Evolutionary conservation across 192 early-diverging fungal genomes (phyloP).

Genomic region (Coemansia aciculifera): DNA sequence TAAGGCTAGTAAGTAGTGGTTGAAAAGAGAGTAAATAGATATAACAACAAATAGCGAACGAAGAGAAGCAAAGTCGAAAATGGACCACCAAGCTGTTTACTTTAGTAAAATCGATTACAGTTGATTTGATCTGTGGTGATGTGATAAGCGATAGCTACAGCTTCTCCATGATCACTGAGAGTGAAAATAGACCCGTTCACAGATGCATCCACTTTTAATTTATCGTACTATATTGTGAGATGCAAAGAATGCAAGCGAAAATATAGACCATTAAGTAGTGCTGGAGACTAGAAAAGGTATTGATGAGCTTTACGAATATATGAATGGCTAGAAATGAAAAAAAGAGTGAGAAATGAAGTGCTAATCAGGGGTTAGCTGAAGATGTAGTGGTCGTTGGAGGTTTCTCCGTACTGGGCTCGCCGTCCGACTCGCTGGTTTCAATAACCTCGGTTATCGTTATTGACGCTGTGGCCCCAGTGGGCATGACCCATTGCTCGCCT

Average conservation of each 20-base stretch:
- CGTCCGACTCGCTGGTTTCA: not conserved
- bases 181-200: too few species aligned
- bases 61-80: not conserved
- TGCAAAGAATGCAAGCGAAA: too few species aligned
- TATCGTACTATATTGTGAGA: not conserved
- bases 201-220: not conserved
- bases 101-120: not conserved
- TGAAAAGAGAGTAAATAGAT: not conserved
- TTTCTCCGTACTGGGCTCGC: not conserved
- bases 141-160: not conserved
- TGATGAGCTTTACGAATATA: not conserved
- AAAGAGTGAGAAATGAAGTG: not conserved
- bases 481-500: not conserved
- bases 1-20: constrained; percentile 22
- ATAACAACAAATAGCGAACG: not conserved
- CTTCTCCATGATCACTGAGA: too few species aligned
- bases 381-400: not conserved
- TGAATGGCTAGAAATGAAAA: not conserved
- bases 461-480: not conserved
- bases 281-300: not conserved
- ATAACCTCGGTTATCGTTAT: not conserved
- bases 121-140: constrained; percentile 3
- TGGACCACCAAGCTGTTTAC: not conserved
- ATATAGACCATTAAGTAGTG: too few species aligned
- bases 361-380: not conserved